Base-by-base conservation (phyloP, 2,329 filamentous ascomycete species). In the Colletotrichum siamense region DNA sequence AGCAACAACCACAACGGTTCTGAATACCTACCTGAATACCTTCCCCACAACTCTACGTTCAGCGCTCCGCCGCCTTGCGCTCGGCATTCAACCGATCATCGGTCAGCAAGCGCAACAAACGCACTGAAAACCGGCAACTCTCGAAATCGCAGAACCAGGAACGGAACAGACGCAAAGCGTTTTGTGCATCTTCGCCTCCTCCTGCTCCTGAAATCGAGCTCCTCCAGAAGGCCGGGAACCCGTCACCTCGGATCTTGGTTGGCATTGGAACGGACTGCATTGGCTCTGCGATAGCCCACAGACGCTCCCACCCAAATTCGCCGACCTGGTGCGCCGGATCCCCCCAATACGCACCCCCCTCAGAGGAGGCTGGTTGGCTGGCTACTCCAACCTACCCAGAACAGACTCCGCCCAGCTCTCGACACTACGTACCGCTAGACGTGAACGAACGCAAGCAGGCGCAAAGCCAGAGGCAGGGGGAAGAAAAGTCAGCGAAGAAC, bases 361-460 rank as follows among this genome's bases (percentile, higher is more conserved):
- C 32, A 36, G 57, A 64, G 64, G 69, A 69, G 73, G 73, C 64
- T 76, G 73, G 73, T 72, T 63, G 64, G 73, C 61, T 69, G 36
- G 69, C 44, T 63, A 16, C 39, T 52, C 64, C 69, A 59, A 63
- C 63, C 36, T 59, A 76, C 70, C 57, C 59, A 44, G 59, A 61
- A 16, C 18, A 73, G 59, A 76, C 73, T 65, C 73, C 39, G 73
- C 64, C 73, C 70, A 73, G 73, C 39, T 68, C 36, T 76, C 32
- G 73, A 76, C 73, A 64, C 63, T 75, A 76, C 64, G 26, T 68
- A 57, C 26, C 73, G 18, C 73, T 76, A 73, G 57, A 34, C 73
- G 73, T 59, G 63, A 76, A 76, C 73, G 70, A 73, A 76, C 73
- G 73, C 73, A 73, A 69, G 69, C 73, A 76, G 73, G 73, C 70